Evolutionary conservation across 2,329 filamentous ascomycete genomes (phyloP), one percentile per base, ranked within the genome.

Genomic region (Fusarium sp.): DNA sequence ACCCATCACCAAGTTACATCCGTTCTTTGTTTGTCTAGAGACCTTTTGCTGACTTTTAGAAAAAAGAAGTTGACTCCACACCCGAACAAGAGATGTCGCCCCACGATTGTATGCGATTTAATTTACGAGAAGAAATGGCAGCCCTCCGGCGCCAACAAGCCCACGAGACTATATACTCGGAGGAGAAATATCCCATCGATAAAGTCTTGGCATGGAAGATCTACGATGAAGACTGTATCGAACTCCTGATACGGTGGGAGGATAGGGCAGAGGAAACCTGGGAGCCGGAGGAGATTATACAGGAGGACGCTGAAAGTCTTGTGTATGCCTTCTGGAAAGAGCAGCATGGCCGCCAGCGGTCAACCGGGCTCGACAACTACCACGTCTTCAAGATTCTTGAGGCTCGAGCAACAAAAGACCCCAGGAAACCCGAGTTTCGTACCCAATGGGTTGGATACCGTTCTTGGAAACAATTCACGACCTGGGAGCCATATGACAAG

Each of bases 261-360:
- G 42, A 52, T 24, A 28, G 22, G 13, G 40, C 34, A 22, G 21
- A 40, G 3, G 22, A 53, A 13, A 15, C 22, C 11, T 46, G 45
- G 39, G 22, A 63, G 24, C 22, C 44, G 4, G 61, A 62, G 10
- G 38, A 50, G 39, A 31, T 63, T 21, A 28, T 52, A 6, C 44
- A 61, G 22, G 14, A 26, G 6, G 57, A 58, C 21, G 24, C n/a
- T 6, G 22, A 31, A 8, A 7, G 7, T 11, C 19, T 24, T 6
- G 13, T 52, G 15, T 28, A 59, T 11, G 17, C 31, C 22, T 59
- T 40, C 34, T 61, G 57, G 53, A 58, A 31, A 26, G 33, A 21
- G 6, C 22, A 31, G 15, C 36, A 36, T 21, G 57, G 43, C 5
- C 54, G 54, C 13, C 5, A 6, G 11, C 1, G 2, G 17, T 39